These are phyloP conservation scores for Aspergillus terreus DNA, from an alignment of 2,329 filamentous ascomycete genomes.

Conservation along the genomic window DNA sequence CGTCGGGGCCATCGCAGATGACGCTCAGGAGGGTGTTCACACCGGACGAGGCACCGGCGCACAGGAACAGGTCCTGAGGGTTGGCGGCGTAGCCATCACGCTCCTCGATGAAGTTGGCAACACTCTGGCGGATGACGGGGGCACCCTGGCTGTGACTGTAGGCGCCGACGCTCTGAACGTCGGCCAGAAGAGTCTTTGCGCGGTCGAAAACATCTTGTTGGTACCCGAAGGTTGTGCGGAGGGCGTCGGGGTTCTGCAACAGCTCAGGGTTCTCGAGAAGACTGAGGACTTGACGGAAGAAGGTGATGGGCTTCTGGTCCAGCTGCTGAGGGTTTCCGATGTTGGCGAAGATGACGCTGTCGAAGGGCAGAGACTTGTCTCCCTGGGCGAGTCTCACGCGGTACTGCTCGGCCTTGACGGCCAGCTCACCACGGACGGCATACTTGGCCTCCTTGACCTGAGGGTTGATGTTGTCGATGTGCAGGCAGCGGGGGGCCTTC, in stretches of 20 bases:
- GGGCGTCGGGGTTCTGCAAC: constrained; percentile 76
- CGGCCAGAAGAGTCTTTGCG: constrained; percentile 73
- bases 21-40: constrained; percentile 91
- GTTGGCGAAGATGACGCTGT: constrained; percentile 91
- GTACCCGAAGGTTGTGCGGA: constrained; percentile 75
- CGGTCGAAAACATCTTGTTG: constrained; percentile 83
- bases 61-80: constrained; percentile 80
- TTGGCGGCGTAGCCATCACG: constrained; percentile 86
- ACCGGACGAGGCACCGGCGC: constrained; percentile 84
- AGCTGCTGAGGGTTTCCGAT: constrained; percentile 99
- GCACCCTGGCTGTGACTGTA: constrained; percentile 94
- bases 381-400: constrained; percentile 63
- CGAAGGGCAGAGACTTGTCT: constrained; percentile 68
- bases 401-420: constrained; percentile 89
- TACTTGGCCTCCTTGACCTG: constrained; percentile 86
- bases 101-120: constrained; percentile 88
- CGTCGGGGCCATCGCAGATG: constrained; percentile 72
- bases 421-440: constrained; percentile 92
- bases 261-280: constrained; percentile 85
- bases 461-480: constrained; percentile 85
- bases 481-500: constrained; percentile 52
- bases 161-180: constrained; percentile 87
- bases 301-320: constrained; percentile 98
- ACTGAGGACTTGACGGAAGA: constrained; percentile 95
- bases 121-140: constrained; percentile 78